A percentile compares a stretch with the other conserved stretches of the same genome.
phyloP scores from a whole-genome alignment of 306 rosid species.

The Lablab purpureus region DNA sequence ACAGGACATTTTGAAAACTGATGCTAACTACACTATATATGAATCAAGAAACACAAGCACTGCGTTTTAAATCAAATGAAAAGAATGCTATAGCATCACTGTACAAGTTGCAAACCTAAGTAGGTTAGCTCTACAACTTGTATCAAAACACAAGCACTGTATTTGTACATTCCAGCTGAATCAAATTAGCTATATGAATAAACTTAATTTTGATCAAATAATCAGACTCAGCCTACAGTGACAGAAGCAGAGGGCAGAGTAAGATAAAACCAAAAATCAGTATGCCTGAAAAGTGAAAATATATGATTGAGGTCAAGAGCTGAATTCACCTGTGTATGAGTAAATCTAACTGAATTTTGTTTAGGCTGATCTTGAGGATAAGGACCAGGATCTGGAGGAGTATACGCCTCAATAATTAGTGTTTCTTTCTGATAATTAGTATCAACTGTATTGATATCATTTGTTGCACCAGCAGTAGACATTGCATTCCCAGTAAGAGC shows the following conservation, averaged over 20 bases:
- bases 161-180: constrained; percentile 24
- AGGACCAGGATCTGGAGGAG: constrained; percentile 97
- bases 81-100: too few relatives aligned
- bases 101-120: too few relatives aligned
- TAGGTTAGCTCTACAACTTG: too few relatives aligned
- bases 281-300: constrained; percentile 35
- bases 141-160: background rate
- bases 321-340: constrained; percentile 84
- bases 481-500: constrained; percentile 62
- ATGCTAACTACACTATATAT: constrained; percentile 17
- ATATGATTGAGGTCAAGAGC: constrained; percentile 20
- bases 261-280: background rate
- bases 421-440: constrained; percentile 64
- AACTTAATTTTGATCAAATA: constrained; percentile 35
- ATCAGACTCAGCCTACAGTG: background rate
- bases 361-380: constrained; percentile 99
- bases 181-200: constrained; percentile 35
- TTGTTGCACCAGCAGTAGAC: constrained; percentile 54
- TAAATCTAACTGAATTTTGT: constrained; percentile 92
- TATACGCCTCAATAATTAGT: constrained; percentile 78
- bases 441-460: constrained; percentile 52
- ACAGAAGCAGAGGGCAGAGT: background rate
- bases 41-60: constrained; percentile 31
- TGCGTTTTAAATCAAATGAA: too few relatives aligned
- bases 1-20: constrained; percentile 23